Evolutionary conservation across 2,329 filamentous ascomycete species (phyloP).

Genomic region (Colletotrichum eremochloae): DNA sequence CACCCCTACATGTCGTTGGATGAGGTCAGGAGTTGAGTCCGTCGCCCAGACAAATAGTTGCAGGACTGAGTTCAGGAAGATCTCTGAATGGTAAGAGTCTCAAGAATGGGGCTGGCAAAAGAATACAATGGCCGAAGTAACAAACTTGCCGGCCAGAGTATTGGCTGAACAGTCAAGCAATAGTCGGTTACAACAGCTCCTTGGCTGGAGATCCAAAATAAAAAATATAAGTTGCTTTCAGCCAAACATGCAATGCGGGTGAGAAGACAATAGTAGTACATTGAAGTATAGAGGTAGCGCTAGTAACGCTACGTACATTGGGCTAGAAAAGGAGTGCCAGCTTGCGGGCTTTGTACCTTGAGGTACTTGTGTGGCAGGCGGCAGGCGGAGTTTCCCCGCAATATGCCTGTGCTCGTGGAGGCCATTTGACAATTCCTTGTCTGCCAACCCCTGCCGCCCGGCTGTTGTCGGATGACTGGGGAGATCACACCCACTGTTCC

Average conservation of each 20-base stretch:
- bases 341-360: neutral
- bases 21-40: slow-evolving; percentile 3
- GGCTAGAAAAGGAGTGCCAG: neutral
- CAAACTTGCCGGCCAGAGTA: neutral
- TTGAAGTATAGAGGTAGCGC: neutral
- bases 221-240: neutral
- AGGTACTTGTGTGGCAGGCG: slow-evolving; percentile 15
- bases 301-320: neutral
- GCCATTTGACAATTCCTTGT: slow-evolving; percentile 22
- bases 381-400: slow-evolving; percentile 37
- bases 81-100: slow-evolving; percentile 14
- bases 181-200: neutral
- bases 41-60: neutral
- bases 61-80: neutral
- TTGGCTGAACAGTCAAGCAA: neutral
- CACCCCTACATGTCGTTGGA: slow-evolving; percentile 19
- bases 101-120: slow-evolving; percentile 22
- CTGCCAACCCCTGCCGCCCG: slow-evolving; percentile 9
- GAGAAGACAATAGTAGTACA: neutral
- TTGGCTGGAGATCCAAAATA: neutral
- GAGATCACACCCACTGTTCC: slow-evolving; percentile 30
- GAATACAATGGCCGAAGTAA: neutral
- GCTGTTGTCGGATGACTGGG: slow-evolving; percentile 26
- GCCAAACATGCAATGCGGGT: neutral
- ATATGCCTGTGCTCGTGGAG: slow-evolving; percentile 24